Evolutionary conservation across 805 yeast species (phyloP).

Genomic region (Maudiozyma serrabonitensis): DNA sequence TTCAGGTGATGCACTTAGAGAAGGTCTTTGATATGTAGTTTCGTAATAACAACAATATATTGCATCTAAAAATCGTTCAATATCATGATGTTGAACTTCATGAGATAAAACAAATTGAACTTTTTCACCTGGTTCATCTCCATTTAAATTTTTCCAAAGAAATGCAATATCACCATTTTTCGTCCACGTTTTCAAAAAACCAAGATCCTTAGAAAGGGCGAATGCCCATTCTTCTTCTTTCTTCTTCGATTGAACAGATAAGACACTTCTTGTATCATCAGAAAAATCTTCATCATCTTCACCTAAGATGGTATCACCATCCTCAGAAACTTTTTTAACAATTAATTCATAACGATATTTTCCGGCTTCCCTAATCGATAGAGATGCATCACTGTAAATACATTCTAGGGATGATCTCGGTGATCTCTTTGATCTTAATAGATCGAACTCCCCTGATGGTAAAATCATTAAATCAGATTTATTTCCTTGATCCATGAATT

Average conservation of each 20-base stretch:
- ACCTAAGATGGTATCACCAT: slow-evolving; percentile 42
- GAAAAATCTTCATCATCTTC: slow-evolving; percentile 41
- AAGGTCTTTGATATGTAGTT: slow-evolving; percentile 52
- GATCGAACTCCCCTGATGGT: slow-evolving; percentile 70
- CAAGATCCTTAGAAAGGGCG: slow-evolving; percentile 50
- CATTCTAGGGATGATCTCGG: slow-evolving; percentile 86
- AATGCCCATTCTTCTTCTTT: slow-evolving; percentile 62
- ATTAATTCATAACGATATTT: slow-evolving; percentile 62
- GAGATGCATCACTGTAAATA: slow-evolving; percentile 69
- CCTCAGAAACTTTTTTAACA: slow-evolving; percentile 61
- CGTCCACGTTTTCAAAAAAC: slow-evolving; percentile 43
- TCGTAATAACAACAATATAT: slow-evolving; percentile 68
- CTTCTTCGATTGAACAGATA: slow-evolving; percentile 26
- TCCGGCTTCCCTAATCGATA: slow-evolving; percentile 58
- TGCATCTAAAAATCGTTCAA: slow-evolving; percentile 52
- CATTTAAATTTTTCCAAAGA: slow-evolving; percentile 73
- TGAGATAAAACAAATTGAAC: slow-evolving; percentile 72
- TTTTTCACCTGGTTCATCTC: slow-evolving; percentile 73
- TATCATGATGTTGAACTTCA: slow-evolving; percentile 39
- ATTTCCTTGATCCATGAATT: slow-evolving; percentile 47
- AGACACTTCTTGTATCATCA: slow-evolving; percentile 29
- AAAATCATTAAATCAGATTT: slow-evolving; percentile 56
- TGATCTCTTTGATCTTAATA: slow-evolving; percentile 64
- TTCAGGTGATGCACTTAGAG: slow-evolving; percentile 34
- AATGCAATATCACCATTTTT: slow-evolving; percentile 49